Conservation (phyloP, 2,329 filamentous ascomycete species). For the Hypomyces rosellus region DNA sequence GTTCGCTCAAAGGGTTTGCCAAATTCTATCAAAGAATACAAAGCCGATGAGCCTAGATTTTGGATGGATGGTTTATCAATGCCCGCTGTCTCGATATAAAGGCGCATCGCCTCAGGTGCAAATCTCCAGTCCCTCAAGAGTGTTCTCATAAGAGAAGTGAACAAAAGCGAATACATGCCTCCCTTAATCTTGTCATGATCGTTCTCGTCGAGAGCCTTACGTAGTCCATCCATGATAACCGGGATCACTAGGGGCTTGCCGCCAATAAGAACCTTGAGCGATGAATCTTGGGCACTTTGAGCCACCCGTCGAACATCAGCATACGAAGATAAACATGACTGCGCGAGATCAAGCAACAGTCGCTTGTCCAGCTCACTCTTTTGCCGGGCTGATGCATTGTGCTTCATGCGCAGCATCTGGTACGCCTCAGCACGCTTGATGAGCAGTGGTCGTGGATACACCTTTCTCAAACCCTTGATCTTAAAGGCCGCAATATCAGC, state of each 20-base stretch:
- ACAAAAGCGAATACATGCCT: constrained; percentile 82
- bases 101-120: constrained; percentile 78
- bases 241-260: constrained; percentile 85
- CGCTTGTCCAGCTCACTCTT: constrained; percentile 86
- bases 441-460: constrained; percentile 86
- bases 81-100: constrained; percentile 83
- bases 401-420: constrained; percentile 85
- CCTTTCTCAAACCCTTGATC: constrained; percentile 84
- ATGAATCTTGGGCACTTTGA: constrained; percentile 86
- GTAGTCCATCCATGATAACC: constrained; percentile 71
- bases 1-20: constrained; percentile 81
- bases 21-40: constrained; percentile 87
- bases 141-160: constrained; percentile 82
- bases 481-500: constrained; percentile 90
- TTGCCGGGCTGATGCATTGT: constrained; percentile 82
- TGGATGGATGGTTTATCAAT: constrained; percentile 95
- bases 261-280: constrained; percentile 83
- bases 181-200: constrained; percentile 94
- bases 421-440: constrained; percentile 92
- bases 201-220: constrained; percentile 68
- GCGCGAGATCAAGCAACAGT: constrained; percentile 77
- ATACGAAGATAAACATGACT: constrained; percentile 86
- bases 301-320: constrained; percentile 93
- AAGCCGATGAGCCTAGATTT: constrained; percentile 71
- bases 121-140: constrained; percentile 91